Evolutionary conservation across 2,329 filamentous ascomycete genomes (phyloP).

Genomic region (Graphilbum fragrans): DNA sequence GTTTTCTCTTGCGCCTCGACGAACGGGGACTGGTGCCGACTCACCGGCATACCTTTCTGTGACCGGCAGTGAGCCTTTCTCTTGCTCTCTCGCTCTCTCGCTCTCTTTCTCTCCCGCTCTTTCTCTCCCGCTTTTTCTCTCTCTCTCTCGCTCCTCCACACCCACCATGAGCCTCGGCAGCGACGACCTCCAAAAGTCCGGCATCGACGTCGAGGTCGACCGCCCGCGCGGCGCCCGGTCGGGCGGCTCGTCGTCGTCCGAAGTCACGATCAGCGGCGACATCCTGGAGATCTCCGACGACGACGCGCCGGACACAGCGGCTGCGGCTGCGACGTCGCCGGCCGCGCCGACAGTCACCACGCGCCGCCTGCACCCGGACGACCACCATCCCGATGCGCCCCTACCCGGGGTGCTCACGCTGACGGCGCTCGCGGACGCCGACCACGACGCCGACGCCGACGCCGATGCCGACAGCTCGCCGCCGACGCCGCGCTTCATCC

Average conservation of each 20-base stretch:
- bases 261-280: slow-evolving; percentile 2
- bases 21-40: too few relatives aligned
- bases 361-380: not conserved
- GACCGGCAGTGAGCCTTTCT: too few relatives aligned
- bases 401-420: not conserved
- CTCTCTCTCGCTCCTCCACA: too few relatives aligned
- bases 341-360: not conserved
- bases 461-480: slow-evolving; percentile 22
- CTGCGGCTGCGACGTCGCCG: not conserved
- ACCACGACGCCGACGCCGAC: slow-evolving; percentile 29
- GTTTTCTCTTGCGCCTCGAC: too few relatives aligned
- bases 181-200: not conserved
- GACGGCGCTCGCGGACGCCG: slow-evolving; percentile 9
- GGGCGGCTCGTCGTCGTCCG: slow-evolving; percentile 8
- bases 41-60: too few relatives aligned
- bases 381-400: slow-evolving; percentile 5
- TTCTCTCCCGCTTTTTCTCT: not conserved
- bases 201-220: slow-evolving; percentile 1
- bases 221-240: slow-evolving; percentile 1
- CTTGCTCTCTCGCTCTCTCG: not conserved
- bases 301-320: slow-evolving; percentile 12
- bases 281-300: slow-evolving; percentile 9
- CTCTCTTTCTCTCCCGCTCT: not conserved
- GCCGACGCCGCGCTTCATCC: slow-evolving; percentile 48
- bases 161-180: slow-evolving; percentile 2